Percentiles rank a stretch among this genome's conserved stretches.
Evolutionary conservation across 2,329 filamentous ascomycete species (phyloP).

Genomic region (Diaporthe aspalathi): DNA sequence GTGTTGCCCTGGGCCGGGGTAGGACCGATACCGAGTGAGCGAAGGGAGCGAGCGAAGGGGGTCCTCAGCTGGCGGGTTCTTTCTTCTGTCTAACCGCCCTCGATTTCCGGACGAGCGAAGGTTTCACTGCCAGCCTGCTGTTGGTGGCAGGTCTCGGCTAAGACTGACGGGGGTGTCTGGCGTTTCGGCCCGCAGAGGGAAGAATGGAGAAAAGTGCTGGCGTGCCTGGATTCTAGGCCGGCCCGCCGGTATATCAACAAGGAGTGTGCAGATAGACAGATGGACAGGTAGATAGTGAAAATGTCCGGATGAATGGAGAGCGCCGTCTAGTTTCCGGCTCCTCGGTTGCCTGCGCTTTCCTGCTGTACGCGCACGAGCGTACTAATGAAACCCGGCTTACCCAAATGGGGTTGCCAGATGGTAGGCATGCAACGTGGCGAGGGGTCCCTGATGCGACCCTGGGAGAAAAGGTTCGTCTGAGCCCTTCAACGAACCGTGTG

Average conservation of each 20-base stretch:
- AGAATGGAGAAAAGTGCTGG: constrained; percentile 1
- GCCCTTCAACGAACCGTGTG: neutral
- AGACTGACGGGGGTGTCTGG: neutral
- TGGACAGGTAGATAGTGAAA: neutral
- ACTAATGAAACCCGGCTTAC: constrained; percentile 21
- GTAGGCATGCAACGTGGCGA: constrained; percentile 3
- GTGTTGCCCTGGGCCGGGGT: neutral
- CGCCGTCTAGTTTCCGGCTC: constrained; percentile 1
- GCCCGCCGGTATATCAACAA: neutral
- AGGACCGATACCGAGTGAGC: constrained; percentile 25
- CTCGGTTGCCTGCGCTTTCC: constrained; percentile 13
- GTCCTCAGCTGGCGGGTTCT: neutral
- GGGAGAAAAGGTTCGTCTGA: neutral
- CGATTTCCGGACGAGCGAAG: constrained; percentile 13
- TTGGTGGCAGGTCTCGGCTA: neutral
- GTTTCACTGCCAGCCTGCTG: constrained; percentile 8
- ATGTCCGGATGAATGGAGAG: constrained; percentile 15
- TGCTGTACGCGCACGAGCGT: constrained; percentile 7
- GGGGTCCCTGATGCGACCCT: neutral
- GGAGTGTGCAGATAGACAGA: neutral
- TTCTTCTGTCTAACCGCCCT: neutral
- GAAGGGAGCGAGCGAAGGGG: constrained; percentile 12
- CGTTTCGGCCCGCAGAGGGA: constrained; percentile 9
- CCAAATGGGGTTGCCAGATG: constrained; percentile 10
- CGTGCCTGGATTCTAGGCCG: neutral